Evolutionary conservation across 345 rosid genomes (phyloP), one percentile per base, ranked within the genome.

Genomic region (Salix suchowensis): DNA sequence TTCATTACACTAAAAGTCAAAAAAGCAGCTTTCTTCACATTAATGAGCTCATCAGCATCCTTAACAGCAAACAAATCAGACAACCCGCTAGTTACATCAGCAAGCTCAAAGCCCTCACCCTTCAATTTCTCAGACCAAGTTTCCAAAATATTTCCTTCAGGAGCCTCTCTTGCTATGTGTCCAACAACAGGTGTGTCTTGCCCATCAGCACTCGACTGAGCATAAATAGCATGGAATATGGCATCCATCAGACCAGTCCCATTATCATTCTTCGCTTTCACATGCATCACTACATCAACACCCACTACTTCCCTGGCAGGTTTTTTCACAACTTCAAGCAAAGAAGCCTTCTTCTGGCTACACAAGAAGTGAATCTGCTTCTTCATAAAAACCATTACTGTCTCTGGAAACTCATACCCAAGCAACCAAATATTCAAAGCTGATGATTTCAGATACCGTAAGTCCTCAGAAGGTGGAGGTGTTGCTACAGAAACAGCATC

Each of bases 1-100:
- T 89, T 92, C 93, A 94, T 88, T 82, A 94, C 96, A 37, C 82
- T 88, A 73, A 86, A 90, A 34, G 90, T 85, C 71, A 92, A 81
- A 77, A 87, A 90, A 19, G 94, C 92, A 76, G 98, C 98, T 70
- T 92, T 94, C 81, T 90, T 94, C 80, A 91, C 85, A 85, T 90
- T 88, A 69, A 89, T 82, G 76, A 92, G 76, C 88, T 92, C 98
- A 6, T 82, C 84, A 19, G 52, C 76, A 69, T 94, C 96, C 82
- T 94, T 94, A 14, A 90, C 84, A 69, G 96, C 93, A 82, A 94
- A 90, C 69, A 94, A 81, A 40, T 91, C 94, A 68, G 97, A 89
- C 77, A 94, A 78, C 40, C 96, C 98, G 73, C 82, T 84, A n/a
- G 94, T 82, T 58, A 89, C 78, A 78, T 92, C 98, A 68, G 67